These are phyloP conservation scores for Zoysia pacifica DNA, from an alignment of 176 grass and related monocot species.

Conservation along the genomic window DNA sequence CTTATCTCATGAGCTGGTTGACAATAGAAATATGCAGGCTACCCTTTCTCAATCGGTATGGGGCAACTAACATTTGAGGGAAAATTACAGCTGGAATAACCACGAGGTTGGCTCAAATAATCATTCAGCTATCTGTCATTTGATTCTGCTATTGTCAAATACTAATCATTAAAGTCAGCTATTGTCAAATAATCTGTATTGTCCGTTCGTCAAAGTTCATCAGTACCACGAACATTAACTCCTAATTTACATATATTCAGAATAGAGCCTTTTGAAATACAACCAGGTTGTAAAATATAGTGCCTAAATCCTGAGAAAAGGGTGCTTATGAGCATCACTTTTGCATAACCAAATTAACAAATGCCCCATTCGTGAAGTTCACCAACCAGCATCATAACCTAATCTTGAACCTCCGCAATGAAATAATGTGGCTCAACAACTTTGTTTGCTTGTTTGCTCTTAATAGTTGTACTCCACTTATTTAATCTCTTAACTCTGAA, in stretches of 20 bases:
- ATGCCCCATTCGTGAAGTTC: slow-evolving; percentile 16
- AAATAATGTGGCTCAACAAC: slow-evolving; percentile 17
- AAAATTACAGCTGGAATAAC: background rate
- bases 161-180: no score
- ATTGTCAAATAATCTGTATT: background rate
- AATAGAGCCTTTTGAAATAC: background rate
- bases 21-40: no score
- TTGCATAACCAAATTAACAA: slow-evolving; percentile 7
- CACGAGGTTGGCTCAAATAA: background rate
- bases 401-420: slow-evolving; percentile 6
- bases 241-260: slow-evolving; percentile 20
- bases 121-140: background rate
- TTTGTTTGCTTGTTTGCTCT: background rate
- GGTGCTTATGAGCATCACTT: background rate
- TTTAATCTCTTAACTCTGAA: slow-evolving; percentile 41
- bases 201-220: background rate
- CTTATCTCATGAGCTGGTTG: no score
- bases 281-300: background rate
- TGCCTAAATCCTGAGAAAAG: slow-evolving; percentile 11
- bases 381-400: background rate
- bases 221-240: background rate
- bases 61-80: no score
- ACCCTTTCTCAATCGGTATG: no score
- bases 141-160: background rate
- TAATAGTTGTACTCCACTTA: background rate